Evolutionary conservation across 768 basidiomycete genomes (phyloP).

Genomic region (Boletus rufocinnamomeus): DNA sequence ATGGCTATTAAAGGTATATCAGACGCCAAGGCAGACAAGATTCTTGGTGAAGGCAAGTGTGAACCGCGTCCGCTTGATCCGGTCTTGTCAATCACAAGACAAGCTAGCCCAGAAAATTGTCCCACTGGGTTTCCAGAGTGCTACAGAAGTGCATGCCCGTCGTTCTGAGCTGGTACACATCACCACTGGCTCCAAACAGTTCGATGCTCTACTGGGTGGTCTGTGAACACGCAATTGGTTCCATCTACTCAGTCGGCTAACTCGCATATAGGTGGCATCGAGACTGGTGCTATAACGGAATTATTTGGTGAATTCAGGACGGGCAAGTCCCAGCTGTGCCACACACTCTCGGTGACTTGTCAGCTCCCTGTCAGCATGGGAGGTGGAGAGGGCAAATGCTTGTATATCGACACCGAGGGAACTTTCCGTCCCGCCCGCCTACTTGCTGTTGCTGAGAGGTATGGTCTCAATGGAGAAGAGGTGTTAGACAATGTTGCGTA

Average conservation of each 20-base stretch:
- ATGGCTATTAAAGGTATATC: conserved; percentile 95
- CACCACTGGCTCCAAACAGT: conserved; percentile 93
- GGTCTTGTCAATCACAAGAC: conserved; percentile 10
- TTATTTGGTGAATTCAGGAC: conserved; percentile 98
- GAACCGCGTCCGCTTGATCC: background rate
- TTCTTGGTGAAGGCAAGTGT: conserved; percentile 79
- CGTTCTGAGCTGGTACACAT: conserved; percentile 95
- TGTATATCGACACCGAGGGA: conserved; percentile 99
- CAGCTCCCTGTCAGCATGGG: conserved; percentile 98
- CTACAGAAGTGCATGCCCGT: conserved; percentile 95
- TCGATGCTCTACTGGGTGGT: conserved; percentile 96
- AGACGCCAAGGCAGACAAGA: conserved; percentile 97
- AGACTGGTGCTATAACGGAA: conserved; percentile 98
- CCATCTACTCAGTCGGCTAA: conserved; percentile 15
- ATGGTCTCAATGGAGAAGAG: conserved; percentile 96
- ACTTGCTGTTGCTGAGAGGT: conserved; percentile 92
- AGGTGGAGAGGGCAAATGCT: conserved; percentile 97
- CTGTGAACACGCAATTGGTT: conserved; percentile 13
- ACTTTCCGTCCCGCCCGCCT: conserved; percentile 97
- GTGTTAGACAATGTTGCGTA: conserved; percentile 98
- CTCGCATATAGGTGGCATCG: conserved; percentile 74
- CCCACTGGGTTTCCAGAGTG: conserved; percentile 96
- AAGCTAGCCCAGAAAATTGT: conserved; percentile 87
- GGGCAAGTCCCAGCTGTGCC: conserved; percentile 97
- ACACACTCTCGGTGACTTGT: conserved; percentile 97